Conservation (phyloP, 139 green algal genomes). For the Chlamydomonas asymmetrica region DNA sequence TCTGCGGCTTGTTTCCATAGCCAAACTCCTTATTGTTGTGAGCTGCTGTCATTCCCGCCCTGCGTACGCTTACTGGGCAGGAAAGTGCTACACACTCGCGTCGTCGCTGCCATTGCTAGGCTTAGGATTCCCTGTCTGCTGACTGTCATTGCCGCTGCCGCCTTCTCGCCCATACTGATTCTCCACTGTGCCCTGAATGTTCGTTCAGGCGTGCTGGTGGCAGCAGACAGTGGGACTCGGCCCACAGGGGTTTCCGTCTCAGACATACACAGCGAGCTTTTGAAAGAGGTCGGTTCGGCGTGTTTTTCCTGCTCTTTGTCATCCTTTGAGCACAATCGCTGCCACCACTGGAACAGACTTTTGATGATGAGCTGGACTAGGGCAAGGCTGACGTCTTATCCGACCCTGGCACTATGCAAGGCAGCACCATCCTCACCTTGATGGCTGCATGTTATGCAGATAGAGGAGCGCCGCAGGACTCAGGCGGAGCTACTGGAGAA, state of each 20-base stretch:
- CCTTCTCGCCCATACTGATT: too few species aligned
- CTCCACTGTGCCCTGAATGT: not conserved
- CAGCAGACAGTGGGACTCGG: not conserved
- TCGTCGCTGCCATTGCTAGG: too few species aligned
- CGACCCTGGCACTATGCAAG: too few species aligned
- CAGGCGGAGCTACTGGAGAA: slow-evolving; percentile 63
- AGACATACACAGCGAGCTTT: slow-evolving; percentile 1
- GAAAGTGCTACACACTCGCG: too few species aligned
- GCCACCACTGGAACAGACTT: not conserved
- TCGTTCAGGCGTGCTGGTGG: not conserved
- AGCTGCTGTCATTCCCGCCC: too few species aligned
- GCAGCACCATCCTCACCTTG: too few species aligned
- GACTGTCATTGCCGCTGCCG: too few species aligned
- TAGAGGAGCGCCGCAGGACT: slow-evolving; percentile 71
- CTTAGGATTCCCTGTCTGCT: too few species aligned
- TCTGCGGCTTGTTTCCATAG: too few species aligned
- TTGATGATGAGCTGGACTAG: not conserved
- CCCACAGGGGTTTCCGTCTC: not conserved
- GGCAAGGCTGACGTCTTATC: not conserved
- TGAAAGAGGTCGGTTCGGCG: not conserved
- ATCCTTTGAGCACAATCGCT: not conserved
- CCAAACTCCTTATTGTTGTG: too few species aligned
- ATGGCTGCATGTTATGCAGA: slow-evolving; percentile 47
- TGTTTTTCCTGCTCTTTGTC: not conserved
- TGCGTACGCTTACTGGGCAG: too few species aligned